Base-by-base conservation (phyloP, 129 eudicot genomes). In the Flaveria linearis region DNA sequence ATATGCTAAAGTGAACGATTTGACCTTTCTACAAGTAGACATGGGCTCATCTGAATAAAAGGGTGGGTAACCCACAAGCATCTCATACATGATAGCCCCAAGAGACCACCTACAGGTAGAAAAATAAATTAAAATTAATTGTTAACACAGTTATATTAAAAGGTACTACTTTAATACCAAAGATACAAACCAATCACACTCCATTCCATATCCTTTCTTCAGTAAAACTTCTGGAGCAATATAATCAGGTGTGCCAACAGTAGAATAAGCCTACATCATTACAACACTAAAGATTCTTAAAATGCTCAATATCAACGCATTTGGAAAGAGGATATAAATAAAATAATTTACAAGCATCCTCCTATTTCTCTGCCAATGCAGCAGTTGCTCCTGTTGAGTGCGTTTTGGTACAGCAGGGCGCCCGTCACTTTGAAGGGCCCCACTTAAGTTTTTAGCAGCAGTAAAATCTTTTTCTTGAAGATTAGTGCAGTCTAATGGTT, bases 51-150 rank as follows among this genome's bases (percentile, higher is more conserved):
- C 99, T 61, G 99, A 94, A 86, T 94, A 94, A 66, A 94, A 94
- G 28, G 99, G 99, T 22, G 99, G 99, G 76, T 89, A 94, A 13
- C 99, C 99, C 5, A 94, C 97, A 82, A 94, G 99, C 99, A 94
- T 94, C 82, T 94, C 99, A 86, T 94, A 94, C 98, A 91, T 90
- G 69, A 94, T 94, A 56, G 98, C 98, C 68, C 98, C 98, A 75
- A 94, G 94, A 83, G 99, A 94, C 99, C 99, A 94, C 99, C 99
- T 94, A 77, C 5, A 7, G 17, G 49, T 76, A 63, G 55, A 52
- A 77, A 52, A 77, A 61, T 75, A 68, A 15, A 55, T 51, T 41
- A 45, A 7, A 60, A 30, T 72, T 66, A 16, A 30, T 36, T 66
- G 68, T 18, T 3, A 56, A 16, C 42, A 74, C 42, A 50, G 52